Evolutionary conservation across 495 filamentous ascomycete genomes (phyloP).

Genomic region (Pyronema omphalodes): DNA sequence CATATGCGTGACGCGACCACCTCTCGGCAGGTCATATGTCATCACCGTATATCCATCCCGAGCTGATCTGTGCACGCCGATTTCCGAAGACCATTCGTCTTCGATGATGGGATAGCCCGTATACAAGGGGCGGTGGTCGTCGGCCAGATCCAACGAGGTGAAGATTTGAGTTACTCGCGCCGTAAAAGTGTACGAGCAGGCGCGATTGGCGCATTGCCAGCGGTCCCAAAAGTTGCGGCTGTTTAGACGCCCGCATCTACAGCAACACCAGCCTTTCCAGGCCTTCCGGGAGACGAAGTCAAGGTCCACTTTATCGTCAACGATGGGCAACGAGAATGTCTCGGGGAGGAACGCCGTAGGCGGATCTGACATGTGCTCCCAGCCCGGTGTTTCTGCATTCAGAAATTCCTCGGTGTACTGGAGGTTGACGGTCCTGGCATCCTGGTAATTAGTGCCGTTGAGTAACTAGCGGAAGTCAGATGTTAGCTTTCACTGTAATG

Average conservation of each 20-base stretch:
- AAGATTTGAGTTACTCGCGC: slow-evolving; percentile 12
- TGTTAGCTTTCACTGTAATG: too few relatives aligned
- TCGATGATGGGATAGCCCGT: slow-evolving; percentile 19
- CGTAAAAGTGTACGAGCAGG: slow-evolving; percentile 31
- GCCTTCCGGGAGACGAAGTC: slow-evolving; percentile 24
- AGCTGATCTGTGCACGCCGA: slow-evolving; percentile 11
- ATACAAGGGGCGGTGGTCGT: slow-evolving; percentile 18
- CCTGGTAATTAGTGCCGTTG: too few relatives aligned
- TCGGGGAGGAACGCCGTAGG: slow-evolving; percentile 25
- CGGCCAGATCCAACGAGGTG: slow-evolving; percentile 25
- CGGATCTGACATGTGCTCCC: slow-evolving; percentile 24
- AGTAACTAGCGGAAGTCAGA: not conserved
- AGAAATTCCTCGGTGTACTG: slow-evolving; percentile 33
- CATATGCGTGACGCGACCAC: slow-evolving; percentile 47
- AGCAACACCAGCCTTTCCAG: slow-evolving; percentile 60
- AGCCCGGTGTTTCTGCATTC: slow-evolving; percentile 26
- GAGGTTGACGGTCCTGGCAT: not conserved
- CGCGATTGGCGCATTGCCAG: slow-evolving; percentile 42
- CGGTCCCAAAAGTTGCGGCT: slow-evolving; percentile 41
- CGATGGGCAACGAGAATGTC: slow-evolving; percentile 10
- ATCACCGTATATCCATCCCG: slow-evolving; percentile 20
- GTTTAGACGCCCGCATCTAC: slow-evolving; percentile 43
- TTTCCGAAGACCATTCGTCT: slow-evolving; percentile 10
- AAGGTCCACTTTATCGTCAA: slow-evolving; percentile 20
- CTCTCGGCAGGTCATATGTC: slow-evolving; percentile 26